Base-by-base conservation (phyloP, 257 asterid genomes). In the Cordia subcordata region DNA sequence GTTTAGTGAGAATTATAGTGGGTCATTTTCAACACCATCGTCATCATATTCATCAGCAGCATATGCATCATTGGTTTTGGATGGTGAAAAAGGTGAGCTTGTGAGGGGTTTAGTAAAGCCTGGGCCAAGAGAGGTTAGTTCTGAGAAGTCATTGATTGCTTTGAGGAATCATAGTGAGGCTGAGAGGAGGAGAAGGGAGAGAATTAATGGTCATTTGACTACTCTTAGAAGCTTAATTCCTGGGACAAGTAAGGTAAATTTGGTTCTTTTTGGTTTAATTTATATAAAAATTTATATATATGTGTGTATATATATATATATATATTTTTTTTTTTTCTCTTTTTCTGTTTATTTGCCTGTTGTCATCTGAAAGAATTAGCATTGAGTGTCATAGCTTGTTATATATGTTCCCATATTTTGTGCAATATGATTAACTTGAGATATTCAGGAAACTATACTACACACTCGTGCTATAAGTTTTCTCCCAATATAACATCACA, bases 81-180 rank as follows among this genome's bases (percentile, higher is more conserved):
- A 87, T 79, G 68, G 60, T 55, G 85, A 85, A 47, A 75, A 72
- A 51, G 87, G 87, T 37, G 93, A 86, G 73, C 87, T 81, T 22
- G 92, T 82, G 59, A 79, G 72, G 73, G 71, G 79, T 10, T 23
- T 78, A 66, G 71, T 64, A 55, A 81, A 75, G 61, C 84, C 87
- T 49, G 79, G 75, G 12, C 79, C 60, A 13, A 81, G 79, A 63
- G 70, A 64, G 44, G 81, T 66, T 10, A 83, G 55, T 39, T 83
- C 81, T 0, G 95, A 88, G 60, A 88, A 88, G 75, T 89, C 84
- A 56, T 66, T 84, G 83, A 74, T 82, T 38, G 95, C 96, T 69
- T 46, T 88, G 74, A 77, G 82, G 77, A 88, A 86, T 68, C 96
- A 88, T 58, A 88, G 96, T 64, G 87, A 84, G 37, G 94, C 95